Evolutionary conservation across 2,329 filamentous ascomycete species (phyloP).

Genomic region (Arthroderma sp.): DNA sequence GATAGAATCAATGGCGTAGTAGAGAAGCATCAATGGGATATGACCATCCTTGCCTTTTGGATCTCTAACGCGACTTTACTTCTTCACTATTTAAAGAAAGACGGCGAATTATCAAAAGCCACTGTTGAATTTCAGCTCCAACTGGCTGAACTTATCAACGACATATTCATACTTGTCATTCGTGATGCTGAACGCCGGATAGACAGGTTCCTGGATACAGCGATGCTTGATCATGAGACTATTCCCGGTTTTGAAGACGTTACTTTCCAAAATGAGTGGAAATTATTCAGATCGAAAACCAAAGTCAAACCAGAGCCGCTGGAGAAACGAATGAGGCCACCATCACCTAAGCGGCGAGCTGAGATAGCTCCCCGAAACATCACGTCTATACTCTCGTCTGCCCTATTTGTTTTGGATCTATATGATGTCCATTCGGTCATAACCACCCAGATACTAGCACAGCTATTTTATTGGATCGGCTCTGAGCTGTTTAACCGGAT

Average conservation of each 20-base stretch:
- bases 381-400: constrained; percentile 87
- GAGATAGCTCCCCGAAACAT: constrained; percentile 91
- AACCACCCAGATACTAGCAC: constrained; percentile 76
- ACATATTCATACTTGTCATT: constrained; percentile 96
- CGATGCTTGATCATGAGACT: constrained; percentile 95
- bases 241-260: constrained; percentile 96
- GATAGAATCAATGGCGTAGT: constrained; percentile 95
- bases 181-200: constrained; percentile 88
- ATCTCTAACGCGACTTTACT: constrained; percentile 91
- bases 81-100: constrained; percentile 95
- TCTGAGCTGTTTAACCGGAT: constrained; percentile 95
- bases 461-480: constrained; percentile 90
- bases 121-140: constrained; percentile 86
- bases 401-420: constrained; percentile 91
- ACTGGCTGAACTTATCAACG: constrained; percentile 86
- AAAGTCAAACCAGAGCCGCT: constrained; percentile 78
- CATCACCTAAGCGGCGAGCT: constrained; percentile 81
- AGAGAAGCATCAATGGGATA: constrained; percentile 95
- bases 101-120: constrained; percentile 62
- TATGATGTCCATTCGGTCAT: constrained; percentile 99
- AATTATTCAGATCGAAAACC: constrained; percentile 81
- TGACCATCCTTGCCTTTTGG: constrained; percentile 98
- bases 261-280: constrained; percentile 97
- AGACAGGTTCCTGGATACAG: constrained; percentile 85
- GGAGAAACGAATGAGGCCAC: constrained; percentile 82